Conservation (phyloP, 1,139 yeast genomes). For the Yamadazyma trypodendri region DNA sequence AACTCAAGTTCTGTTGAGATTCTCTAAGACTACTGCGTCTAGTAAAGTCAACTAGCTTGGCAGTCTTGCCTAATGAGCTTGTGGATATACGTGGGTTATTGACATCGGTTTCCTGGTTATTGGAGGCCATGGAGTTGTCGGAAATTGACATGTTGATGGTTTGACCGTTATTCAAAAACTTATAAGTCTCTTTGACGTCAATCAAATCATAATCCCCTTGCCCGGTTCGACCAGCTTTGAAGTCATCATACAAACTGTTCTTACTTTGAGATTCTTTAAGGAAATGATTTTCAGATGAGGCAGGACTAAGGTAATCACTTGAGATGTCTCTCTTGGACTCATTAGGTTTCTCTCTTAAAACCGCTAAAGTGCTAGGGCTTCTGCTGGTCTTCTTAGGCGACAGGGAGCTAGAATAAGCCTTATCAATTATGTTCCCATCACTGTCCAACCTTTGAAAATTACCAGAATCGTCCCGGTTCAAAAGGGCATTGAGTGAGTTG, state of each 20-base stretch:
- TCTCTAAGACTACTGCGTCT: constrained; percentile 47
- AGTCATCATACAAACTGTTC: constrained; percentile 24
- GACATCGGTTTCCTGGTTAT: constrained; percentile 2
- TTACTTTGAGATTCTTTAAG: constrained; percentile 8
- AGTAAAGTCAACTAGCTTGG: constrained; percentile 54
- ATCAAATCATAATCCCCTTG: constrained; percentile 32
- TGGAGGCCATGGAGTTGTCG: constrained; percentile 11
- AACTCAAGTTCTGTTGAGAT: constrained; percentile 26
- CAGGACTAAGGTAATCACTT: constrained; percentile 12
- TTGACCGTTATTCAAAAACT: constrained; percentile 15
- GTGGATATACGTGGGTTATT: constrained; percentile 16
- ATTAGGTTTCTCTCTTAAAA: constrained; percentile 25
- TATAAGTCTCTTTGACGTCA: constrained; percentile 15
- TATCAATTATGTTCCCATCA: constrained; percentile 50
- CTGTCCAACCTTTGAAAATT: constrained; percentile 54
- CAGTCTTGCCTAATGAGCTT: constrained; percentile 26
- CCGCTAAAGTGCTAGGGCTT: constrained; percentile 29
- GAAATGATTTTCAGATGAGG: not conserved
- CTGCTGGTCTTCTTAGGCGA: constrained; percentile 21
- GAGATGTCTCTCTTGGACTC: constrained; percentile 27
- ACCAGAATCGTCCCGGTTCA: constrained; percentile 37
- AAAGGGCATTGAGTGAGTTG: constrained; percentile 28
- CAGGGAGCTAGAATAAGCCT: constrained; percentile 5
- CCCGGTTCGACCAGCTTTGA: constrained; percentile 26
- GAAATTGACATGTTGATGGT: constrained; percentile 14